Percentiles rank a stretch among this genome's conserved stretches.
Conservation (phyloP, 352 stramenopile genomes). For the Pythium aristosporum region DNA sequence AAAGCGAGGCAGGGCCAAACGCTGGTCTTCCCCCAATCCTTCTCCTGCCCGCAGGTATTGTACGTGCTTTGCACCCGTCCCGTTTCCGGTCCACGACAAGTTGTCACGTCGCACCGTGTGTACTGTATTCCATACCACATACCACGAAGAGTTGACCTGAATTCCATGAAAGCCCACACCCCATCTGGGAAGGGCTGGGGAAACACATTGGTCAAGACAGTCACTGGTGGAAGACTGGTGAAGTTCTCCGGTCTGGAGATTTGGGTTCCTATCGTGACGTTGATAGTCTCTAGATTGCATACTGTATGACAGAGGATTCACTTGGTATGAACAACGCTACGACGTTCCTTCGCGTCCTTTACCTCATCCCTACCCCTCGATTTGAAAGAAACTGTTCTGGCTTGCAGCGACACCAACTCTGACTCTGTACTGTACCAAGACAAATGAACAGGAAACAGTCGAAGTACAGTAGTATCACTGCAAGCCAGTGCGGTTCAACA, state of each 20-base stretch:
- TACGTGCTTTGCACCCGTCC: conserved; percentile 8
- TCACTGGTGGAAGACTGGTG: neutral
- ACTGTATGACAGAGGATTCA: neutral
- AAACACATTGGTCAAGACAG: neutral
- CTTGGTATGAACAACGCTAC: conserved; percentile 9
- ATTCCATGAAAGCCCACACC: conserved; percentile 17
- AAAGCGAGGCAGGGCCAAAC: conserved; percentile 9
- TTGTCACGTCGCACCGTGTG: conserved; percentile 20
- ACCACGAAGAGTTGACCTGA: conserved; percentile 10
- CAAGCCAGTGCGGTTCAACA: neutral
- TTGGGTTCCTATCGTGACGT: conserved; percentile 7
- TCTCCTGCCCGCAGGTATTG: neutral
- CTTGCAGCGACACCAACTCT: conserved; percentile 11
- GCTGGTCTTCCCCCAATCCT: conserved; percentile 13
- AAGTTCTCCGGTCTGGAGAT: neutral
- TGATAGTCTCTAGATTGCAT: neutral
- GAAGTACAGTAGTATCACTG: no score
- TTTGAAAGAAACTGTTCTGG: conserved; percentile 9
- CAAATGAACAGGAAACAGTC: no score
- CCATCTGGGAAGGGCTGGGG: conserved; percentile 25
- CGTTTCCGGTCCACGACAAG: conserved; percentile 4
- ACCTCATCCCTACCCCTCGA: conserved; percentile 8
- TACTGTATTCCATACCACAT: neutral
- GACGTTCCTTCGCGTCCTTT: conserved; percentile 18
- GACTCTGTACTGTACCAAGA: neutral